Conservation (phyloP, 768 basidiomycete genomes). For the Mycena venus region DNA sequence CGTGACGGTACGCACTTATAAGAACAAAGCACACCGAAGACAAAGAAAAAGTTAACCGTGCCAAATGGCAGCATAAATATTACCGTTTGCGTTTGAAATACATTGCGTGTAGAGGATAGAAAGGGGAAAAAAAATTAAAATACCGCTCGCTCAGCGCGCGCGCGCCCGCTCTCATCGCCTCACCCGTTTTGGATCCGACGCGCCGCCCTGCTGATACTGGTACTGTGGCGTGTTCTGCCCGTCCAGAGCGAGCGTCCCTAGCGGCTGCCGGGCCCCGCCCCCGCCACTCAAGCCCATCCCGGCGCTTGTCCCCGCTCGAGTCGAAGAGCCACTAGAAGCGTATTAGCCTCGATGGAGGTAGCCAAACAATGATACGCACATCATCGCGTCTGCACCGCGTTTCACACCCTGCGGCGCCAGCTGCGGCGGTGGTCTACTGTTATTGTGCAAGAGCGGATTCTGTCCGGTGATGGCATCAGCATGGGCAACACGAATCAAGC, state of each 20-base stretch:
- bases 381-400: slow-evolving; percentile 48
- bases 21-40: neutral
- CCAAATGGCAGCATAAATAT: neutral
- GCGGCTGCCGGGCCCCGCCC: slow-evolving; percentile 43
- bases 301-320: slow-evolving; percentile 37
- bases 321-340: slow-evolving; percentile 34
- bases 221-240: slow-evolving; percentile 36
- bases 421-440: slow-evolving; percentile 18
- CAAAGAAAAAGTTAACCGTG: neutral
- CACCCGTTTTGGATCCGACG: slow-evolving; percentile 61
- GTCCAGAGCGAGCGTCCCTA: slow-evolving; percentile 39
- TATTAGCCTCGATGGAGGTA: neutral
- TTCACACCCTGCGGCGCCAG: slow-evolving; percentile 45
- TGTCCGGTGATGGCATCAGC: neutral
- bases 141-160: neutral
- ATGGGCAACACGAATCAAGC: neutral
- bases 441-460: slow-evolving; percentile 25
- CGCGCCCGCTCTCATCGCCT: slow-evolving; percentile 36
- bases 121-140: neutral
- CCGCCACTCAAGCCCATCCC: slow-evolving; percentile 49
- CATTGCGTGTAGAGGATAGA: neutral
- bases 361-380: slow-evolving; percentile 23
- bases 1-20: neutral
- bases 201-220: slow-evolving; percentile 48
- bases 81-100: neutral